These are phyloP conservation scores for Geopyxis carbonaria DNA, from an alignment of 495 filamentous ascomycete genomes.

Conservation along the genomic window DNA sequence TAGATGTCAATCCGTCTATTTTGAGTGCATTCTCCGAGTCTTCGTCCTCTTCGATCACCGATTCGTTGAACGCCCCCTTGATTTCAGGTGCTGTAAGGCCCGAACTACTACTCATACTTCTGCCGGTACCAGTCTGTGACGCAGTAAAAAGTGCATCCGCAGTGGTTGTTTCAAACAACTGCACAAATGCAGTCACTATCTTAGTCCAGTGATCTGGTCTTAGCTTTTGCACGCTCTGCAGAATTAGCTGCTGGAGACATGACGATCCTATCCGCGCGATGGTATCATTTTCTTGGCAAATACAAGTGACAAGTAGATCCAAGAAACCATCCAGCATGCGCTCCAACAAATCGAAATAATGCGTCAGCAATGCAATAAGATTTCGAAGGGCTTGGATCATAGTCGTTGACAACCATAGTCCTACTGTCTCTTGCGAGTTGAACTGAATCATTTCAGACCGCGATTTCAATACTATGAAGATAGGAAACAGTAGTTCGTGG, in stretches of 20 bases:
- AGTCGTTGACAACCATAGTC: slow-evolving; percentile 97
- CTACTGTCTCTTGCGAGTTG: slow-evolving; percentile 82
- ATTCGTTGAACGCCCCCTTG: slow-evolving; percentile 17
- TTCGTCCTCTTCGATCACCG: slow-evolving; percentile 23
- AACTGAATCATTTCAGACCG: slow-evolving; percentile 91
- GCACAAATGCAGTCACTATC: slow-evolving; percentile 86
- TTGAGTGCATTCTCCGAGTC: slow-evolving; percentile 41
- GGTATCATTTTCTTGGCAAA: slow-evolving; percentile 98
- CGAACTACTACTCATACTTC: slow-evolving; percentile 19
- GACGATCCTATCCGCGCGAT: slow-evolving; percentile 96
- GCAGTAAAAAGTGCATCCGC: slow-evolving; percentile 88
- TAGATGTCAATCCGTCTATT: slow-evolving; percentile 38
- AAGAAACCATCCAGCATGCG: slow-evolving; percentile 95
- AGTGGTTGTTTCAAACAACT: slow-evolving; percentile 85
- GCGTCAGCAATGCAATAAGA: slow-evolving; percentile 96
- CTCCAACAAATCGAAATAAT: slow-evolving; percentile 88
- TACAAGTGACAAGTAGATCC: slow-evolving; percentile 82
- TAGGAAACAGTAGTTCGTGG: slow-evolving; percentile 89
- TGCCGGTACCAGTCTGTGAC: slow-evolving; percentile 29
- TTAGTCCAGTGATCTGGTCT: slow-evolving; percentile 72
- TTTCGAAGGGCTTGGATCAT: slow-evolving; percentile 98
- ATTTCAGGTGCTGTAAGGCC: not conserved
- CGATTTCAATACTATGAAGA: slow-evolving; percentile 93
- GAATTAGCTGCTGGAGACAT: slow-evolving; percentile 85
- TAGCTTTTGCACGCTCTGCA: slow-evolving; percentile 91